A percentile compares a stretch with the other conserved stretches of the same genome.
Evolutionary conservation across 805 yeast species (phyloP).

Genomic region (Pichia sporocuriosa): DNA sequence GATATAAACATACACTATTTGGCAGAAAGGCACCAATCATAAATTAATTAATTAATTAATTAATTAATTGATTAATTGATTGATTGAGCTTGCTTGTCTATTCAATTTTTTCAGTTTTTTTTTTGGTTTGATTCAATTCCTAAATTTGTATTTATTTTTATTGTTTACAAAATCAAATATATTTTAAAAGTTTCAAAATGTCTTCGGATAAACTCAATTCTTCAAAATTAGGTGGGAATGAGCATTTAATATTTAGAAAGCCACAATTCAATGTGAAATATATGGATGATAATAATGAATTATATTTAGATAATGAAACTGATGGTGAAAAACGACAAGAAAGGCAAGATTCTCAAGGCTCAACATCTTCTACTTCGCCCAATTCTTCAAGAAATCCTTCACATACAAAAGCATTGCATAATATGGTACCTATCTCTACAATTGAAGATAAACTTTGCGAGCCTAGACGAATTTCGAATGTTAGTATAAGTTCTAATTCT

Average conservation of each 20-base stretch:
- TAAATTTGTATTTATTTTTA: too few relatives aligned
- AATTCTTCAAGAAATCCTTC: conserved; percentile 19
- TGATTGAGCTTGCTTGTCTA: too few relatives aligned
- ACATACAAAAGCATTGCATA: neutral
- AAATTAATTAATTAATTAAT: too few relatives aligned
- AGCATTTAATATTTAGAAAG: neutral
- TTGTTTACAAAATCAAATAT: too few relatives aligned
- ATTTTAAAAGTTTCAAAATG: too few relatives aligned
- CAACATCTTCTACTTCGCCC: conserved; percentile 16
- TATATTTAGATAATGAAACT: neutral
- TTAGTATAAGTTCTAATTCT: neutral
- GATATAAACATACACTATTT: too few relatives aligned
- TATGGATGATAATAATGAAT: conserved; percentile 10
- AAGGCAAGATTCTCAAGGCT: conserved; percentile 4
- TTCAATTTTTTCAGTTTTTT: too few relatives aligned
- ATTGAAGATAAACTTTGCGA: neutral
- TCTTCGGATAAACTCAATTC: too few relatives aligned
- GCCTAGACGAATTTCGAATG: neutral
- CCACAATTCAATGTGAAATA: conserved; percentile 19
- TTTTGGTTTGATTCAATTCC: too few relatives aligned
- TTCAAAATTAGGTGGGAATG: neutral
- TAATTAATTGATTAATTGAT: too few relatives aligned
- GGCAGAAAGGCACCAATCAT: too few relatives aligned
- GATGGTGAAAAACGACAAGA: conserved; percentile 1
- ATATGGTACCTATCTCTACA: neutral